Conservation (phyloP, 805 yeast genomes). For the Barnettozyma wickerhamii region DNA sequence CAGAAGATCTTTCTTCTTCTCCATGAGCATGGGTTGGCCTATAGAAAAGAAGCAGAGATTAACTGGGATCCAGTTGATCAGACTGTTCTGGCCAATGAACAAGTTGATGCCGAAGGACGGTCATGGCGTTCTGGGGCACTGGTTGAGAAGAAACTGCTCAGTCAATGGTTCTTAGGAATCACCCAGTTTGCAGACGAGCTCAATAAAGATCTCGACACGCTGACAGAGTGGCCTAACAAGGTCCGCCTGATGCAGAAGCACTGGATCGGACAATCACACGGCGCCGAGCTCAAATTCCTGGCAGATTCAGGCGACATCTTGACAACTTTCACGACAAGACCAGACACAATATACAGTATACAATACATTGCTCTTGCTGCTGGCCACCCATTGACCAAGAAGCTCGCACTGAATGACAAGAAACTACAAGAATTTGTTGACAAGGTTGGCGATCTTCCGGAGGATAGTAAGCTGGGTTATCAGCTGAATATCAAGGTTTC, state of each 20-base stretch:
- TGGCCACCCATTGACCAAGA: conserved; percentile 57
- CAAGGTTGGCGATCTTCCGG: conserved; percentile 31
- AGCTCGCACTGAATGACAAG: conserved; percentile 34
- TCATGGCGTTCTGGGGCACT: conserved; percentile 98
- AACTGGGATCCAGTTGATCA: conserved; percentile 98
- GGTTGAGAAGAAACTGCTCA: conserved; percentile 76
- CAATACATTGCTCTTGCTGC: conserved; percentile 78
- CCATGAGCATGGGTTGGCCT: conserved; percentile 75
- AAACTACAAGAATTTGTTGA: conserved; percentile 45
- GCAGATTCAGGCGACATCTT: conserved; percentile 29
- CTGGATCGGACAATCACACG: conserved; percentile 91
- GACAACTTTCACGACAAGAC: conserved; percentile 77
- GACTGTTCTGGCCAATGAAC: conserved; percentile 95
- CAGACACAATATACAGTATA: conserved; percentile 81
- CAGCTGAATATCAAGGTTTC: conserved; percentile 40
- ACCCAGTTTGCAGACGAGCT: conserved; percentile 74
- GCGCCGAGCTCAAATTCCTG: conserved; percentile 62
- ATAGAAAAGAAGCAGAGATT: conserved; percentile 80
- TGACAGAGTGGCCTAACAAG: conserved; percentile 80
- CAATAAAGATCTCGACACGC: conserved; percentile 53
- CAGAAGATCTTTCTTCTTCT: conserved; percentile 78
- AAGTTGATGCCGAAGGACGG: conserved; percentile 84
- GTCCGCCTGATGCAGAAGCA: conserved; percentile 88
- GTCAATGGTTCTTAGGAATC: conserved; percentile 93
- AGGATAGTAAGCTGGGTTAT: conserved; percentile 59